A percentile compares a stretch with the other conserved stretches of the same genome.
Evolutionary conservation across 139 green algal genomes (phyloP).

Genomic region (Coelastrella sp.): DNA sequence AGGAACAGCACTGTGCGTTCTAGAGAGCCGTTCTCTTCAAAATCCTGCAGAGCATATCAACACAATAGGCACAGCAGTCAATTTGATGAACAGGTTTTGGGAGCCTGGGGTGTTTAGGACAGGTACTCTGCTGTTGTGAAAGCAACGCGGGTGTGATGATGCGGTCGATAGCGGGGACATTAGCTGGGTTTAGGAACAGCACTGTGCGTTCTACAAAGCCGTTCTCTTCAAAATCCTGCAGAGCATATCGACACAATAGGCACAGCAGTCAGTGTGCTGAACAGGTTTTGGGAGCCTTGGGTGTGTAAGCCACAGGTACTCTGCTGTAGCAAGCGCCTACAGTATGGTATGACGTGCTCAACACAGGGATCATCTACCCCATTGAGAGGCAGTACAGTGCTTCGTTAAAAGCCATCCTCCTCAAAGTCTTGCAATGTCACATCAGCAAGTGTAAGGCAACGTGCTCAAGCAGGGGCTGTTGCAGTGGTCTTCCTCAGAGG

Average conservation of each 20-base stretch:
- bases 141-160: conserved; percentile 99
- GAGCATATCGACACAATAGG: conserved; percentile 42
- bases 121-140: conserved; percentile 99
- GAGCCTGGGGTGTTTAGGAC: conserved; percentile 78
- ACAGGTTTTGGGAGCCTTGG: too few species aligned
- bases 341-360: conserved; percentile 99
- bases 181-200: conserved; percentile 99
- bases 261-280: too few species aligned
- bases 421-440: conserved; percentile 92
- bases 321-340: conserved; percentile 96
- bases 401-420: conserved; percentile 99
- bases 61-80: conserved; percentile 60
- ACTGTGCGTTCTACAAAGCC: conserved; percentile 97
- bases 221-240: conserved; percentile 99
- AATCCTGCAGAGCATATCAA: conserved; percentile 96
- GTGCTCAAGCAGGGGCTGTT: too few species aligned
- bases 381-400: conserved; percentile 98
- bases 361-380: conserved; percentile 99
- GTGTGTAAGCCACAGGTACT: conserved; percentile 99
- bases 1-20: conserved; percentile 98
- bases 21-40: conserved; percentile 99
- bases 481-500: too few species aligned
- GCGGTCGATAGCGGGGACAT: conserved; percentile 99
- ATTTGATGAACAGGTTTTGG: too few species aligned
- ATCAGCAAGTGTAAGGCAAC: too few species aligned